phyloP scores from a whole-genome alignment of 1,284 basidiomycete species.

The Mycena sp. region DNA sequence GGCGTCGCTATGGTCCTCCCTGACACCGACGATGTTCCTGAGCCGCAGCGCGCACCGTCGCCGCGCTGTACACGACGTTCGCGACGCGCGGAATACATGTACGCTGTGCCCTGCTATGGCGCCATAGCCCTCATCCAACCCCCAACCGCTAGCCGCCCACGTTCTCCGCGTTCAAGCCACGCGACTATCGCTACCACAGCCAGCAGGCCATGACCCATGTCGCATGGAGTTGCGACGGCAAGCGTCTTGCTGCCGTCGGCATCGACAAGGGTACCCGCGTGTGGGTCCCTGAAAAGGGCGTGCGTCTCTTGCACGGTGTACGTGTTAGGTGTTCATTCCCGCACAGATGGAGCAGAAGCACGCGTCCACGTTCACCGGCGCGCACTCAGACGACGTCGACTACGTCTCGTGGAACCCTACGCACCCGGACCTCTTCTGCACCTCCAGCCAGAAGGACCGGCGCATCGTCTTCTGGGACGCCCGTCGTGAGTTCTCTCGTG shows the following conservation, averaged over 20 bases:
- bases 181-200: slow-evolving; percentile 74
- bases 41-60: slow-evolving; percentile 75
- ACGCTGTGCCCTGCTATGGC: slow-evolving; percentile 45
- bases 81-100: slow-evolving; percentile 75
- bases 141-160: slow-evolving; percentile 65
- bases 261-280: slow-evolving; percentile 80
- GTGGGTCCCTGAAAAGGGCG: slow-evolving; percentile 80
- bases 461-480: slow-evolving; percentile 84
- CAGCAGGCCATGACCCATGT: slow-evolving; percentile 75
- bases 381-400: slow-evolving; percentile 78
- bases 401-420: slow-evolving; percentile 84
- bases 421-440: slow-evolving; percentile 81
- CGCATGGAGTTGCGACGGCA: slow-evolving; percentile 84
- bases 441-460: slow-evolving; percentile 77
- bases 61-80: slow-evolving; percentile 79
- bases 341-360: slow-evolving; percentile 73
- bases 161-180: slow-evolving; percentile 80
- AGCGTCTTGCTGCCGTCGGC: slow-evolving; percentile 79
- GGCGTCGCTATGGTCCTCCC: no score
- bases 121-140: slow-evolving; percentile 7
- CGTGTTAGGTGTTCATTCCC: background rate
- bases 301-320: slow-evolving; percentile 37
- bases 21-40: slow-evolving; percentile 66
- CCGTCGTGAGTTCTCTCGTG: slow-evolving; percentile 62
- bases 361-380: slow-evolving; percentile 69